These are phyloP conservation scores for Phaeotremella fagi DNA, from an alignment of 768 basidiomycete species.

Conservation along the genomic window DNA sequence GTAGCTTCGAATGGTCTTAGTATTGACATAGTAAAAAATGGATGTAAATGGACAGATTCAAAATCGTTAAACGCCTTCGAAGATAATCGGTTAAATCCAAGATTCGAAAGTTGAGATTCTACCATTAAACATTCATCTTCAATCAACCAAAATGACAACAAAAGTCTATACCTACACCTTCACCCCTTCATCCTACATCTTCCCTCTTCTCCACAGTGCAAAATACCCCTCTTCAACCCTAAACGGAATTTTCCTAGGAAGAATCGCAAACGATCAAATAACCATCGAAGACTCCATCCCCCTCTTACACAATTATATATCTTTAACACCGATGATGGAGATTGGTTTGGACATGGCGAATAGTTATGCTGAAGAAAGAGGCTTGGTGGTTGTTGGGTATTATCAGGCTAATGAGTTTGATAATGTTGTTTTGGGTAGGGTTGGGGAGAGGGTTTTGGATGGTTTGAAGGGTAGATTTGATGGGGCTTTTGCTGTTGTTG, in stretches of 20 bases:
- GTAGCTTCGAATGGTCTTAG: slow-evolving; percentile 78
- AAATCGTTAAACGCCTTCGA: not conserved
- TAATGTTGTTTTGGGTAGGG: not conserved
- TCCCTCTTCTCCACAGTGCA: slow-evolving; percentile 35
- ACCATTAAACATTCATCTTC: not conserved
- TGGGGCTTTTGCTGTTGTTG: slow-evolving; percentile 19
- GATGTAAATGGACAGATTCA: not conserved
- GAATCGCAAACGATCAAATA: not conserved
- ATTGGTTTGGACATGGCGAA: slow-evolving; percentile 17
- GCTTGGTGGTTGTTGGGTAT: slow-evolving; percentile 23
- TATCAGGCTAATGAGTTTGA: slow-evolving; percentile 12
- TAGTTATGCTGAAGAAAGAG: slow-evolving; percentile 13
- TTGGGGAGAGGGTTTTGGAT: slow-evolving; percentile 7
- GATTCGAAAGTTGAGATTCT: not conserved
- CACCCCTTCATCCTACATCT: slow-evolving; percentile 14
- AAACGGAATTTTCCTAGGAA: slow-evolving; percentile 29
- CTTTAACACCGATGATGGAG: slow-evolving; percentile 27
- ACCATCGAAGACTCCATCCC: slow-evolving; percentile 18
- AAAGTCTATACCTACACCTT: slow-evolving; percentile 10
- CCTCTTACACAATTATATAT: slow-evolving; percentile 21
- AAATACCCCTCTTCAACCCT: slow-evolving; percentile 26
- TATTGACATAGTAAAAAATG: slow-evolving; percentile 62
- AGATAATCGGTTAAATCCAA: too few species aligned
- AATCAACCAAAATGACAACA: not conserved
- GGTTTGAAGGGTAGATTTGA: slow-evolving; percentile 9